These are phyloP conservation scores for Priceomyces haplophilus DNA, from an alignment of 805 yeast species.

Conservation along the genomic window DNA sequence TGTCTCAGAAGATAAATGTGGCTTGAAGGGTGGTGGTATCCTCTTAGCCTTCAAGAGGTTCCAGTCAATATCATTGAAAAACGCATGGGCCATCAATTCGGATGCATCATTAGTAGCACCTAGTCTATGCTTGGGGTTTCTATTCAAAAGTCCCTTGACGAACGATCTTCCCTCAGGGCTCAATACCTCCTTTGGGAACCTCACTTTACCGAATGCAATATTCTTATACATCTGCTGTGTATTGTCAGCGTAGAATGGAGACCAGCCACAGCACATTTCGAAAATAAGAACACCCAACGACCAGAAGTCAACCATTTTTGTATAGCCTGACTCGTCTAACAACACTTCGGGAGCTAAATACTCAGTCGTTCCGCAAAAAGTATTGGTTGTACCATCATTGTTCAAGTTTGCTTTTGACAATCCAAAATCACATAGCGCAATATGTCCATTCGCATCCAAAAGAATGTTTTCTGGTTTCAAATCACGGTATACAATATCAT, in stretches of 20 bases:
- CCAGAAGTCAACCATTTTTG: constrained; percentile 99
- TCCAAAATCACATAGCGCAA: constrained; percentile 96
- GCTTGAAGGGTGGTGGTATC: constrained; percentile 95
- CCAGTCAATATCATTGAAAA: constrained; percentile 93
- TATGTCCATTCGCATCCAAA: constrained; percentile 94
- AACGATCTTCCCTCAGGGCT: constrained; percentile 92
- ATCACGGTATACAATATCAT: constrained; percentile 94
- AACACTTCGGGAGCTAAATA: constrained; percentile 96
- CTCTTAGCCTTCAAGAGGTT: constrained; percentile 68
- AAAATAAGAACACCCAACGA: constrained; percentile 93
- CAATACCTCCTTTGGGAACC: constrained; percentile 94
- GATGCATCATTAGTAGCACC: constrained; percentile 92
- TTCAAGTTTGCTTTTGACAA: constrained; percentile 88
- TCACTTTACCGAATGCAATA: constrained; percentile 96
- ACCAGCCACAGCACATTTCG: constrained; percentile 99
- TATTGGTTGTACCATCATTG: constrained; percentile 86
- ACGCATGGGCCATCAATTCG: constrained; percentile 88
- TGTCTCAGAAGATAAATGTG: constrained; percentile 84
- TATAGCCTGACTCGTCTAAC: constrained; percentile 93
- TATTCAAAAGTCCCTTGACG: constrained; percentile 89
- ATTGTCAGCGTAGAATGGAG: constrained; percentile 96
- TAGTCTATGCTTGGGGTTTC: constrained; percentile 92
- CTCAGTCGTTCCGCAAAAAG: constrained; percentile 98
- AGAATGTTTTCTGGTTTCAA: constrained; percentile 95
- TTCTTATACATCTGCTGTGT: constrained; percentile 99